These are phyloP conservation scores for Cyclocybe cylindracea DNA, from an alignment of 768 basidiomycete genomes.

Conservation along the genomic window DNA sequence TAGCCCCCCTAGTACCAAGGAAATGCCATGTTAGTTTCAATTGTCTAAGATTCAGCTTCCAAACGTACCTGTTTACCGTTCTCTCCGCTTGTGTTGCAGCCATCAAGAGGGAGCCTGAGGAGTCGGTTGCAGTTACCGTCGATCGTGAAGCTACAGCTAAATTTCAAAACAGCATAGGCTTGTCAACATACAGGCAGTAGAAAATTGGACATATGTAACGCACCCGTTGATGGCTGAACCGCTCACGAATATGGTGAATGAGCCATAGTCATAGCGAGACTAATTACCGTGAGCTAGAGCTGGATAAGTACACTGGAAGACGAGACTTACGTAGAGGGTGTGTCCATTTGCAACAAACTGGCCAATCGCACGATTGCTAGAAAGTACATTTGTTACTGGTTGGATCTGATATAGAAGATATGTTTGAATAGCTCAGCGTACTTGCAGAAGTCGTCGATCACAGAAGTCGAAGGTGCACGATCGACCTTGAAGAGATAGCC, in stretches of 20 bases:
- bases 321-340: not conserved
- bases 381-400: not conserved
- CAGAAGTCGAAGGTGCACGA: not conserved
- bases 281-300: not conserved
- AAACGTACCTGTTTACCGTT: slow-evolving; percentile 8
- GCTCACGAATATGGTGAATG: slow-evolving; percentile 1
- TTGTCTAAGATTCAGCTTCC: not conserved
- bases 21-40: not conserved
- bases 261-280: slow-evolving; percentile 4
- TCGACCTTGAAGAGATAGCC: not conserved
- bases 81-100: slow-evolving; percentile 3
- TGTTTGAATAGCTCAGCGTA: not conserved
- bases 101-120: slow-evolving; percentile 7
- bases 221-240: slow-evolving; percentile 1
- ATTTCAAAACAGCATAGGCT: not conserved
- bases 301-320: not conserved
- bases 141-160: not conserved
- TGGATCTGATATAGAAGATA: not conserved
- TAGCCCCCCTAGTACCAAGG: not conserved
- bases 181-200: not conserved
- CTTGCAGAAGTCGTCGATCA: not conserved
- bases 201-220: not conserved
- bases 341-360: not conserved
- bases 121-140: slow-evolving; percentile 11
- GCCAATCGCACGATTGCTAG: slow-evolving; percentile 6